Evolutionary conservation across 495 filamentous ascomycete species (phyloP).

Genomic region (Penicillium argentinense): DNA sequence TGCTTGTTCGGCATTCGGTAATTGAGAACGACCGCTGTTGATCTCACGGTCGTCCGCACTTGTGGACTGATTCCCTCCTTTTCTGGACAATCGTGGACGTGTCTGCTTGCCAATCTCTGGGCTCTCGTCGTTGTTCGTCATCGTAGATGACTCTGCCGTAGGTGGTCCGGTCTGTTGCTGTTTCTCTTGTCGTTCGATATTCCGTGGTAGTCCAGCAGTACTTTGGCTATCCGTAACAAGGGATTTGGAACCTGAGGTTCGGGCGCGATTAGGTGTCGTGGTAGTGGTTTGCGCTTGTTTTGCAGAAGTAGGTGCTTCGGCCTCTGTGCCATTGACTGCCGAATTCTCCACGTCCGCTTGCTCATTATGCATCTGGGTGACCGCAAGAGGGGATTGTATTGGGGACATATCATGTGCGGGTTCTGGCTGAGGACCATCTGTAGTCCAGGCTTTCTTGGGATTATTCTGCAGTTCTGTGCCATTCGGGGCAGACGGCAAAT

Average conservation of each 20-base stretch:
- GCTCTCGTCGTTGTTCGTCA: too few species aligned
- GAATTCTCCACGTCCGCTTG: not conserved
- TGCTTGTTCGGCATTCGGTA: not conserved
- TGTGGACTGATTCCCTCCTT: not conserved
- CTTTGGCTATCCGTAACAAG: too few species aligned
- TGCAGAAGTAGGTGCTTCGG: not conserved
- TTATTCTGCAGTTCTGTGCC: not conserved
- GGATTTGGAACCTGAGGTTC: slow-evolving; percentile 5
- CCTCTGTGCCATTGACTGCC: not conserved
- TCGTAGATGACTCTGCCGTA: too few species aligned
- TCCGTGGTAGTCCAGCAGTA: too few species aligned
- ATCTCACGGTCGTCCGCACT: not conserved
- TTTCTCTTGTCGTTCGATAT: too few species aligned
- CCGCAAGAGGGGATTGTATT: not conserved
- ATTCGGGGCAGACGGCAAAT: slow-evolving; percentile 8
- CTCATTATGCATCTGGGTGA: not conserved
- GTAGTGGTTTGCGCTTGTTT: not conserved
- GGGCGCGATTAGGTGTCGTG: not conserved
- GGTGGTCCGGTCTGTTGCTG: too few species aligned
- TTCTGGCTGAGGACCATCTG: not conserved
- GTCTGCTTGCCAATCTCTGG: not conserved
- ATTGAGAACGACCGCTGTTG: not conserved
- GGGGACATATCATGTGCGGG: not conserved
- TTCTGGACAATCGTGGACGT: not conserved
- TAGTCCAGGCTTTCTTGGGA: not conserved